Conservation (phyloP, 352 stramenopile species). For the Saprolegnia parasitica region DNA sequence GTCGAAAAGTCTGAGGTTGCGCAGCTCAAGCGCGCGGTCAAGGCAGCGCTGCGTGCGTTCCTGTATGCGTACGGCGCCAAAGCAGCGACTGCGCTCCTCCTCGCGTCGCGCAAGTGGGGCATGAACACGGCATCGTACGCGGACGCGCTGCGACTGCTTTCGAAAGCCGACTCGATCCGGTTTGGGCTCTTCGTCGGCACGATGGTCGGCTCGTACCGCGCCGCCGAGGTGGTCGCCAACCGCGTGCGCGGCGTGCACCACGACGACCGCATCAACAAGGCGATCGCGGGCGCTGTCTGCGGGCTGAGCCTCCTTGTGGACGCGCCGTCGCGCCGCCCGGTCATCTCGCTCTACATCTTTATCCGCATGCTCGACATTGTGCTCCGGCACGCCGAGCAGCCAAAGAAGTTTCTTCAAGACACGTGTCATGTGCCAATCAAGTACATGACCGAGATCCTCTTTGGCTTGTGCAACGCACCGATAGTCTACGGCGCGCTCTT, state of each 20-base stretch:
- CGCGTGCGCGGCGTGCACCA: slow-evolving; percentile 38
- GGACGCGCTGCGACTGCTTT: slow-evolving; percentile 60
- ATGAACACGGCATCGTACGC: slow-evolving; percentile 69
- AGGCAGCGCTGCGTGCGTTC: slow-evolving; percentile 48
- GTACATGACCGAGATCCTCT: slow-evolving; percentile 70
- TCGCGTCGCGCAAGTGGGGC: slow-evolving; percentile 77
- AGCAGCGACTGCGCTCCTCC: slow-evolving; percentile 68
- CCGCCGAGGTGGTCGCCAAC: slow-evolving; percentile 54
- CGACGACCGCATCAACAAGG: slow-evolving; percentile 52
- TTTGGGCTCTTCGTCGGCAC: slow-evolving; percentile 74
- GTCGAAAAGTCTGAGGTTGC: slow-evolving; percentile 35
- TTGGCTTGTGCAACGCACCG: slow-evolving; percentile 63
- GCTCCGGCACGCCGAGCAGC: slow-evolving; percentile 56
- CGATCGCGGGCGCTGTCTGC: slow-evolving; percentile 55
- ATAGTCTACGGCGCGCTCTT: slow-evolving; percentile 81
- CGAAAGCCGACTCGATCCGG: slow-evolving; percentile 62
- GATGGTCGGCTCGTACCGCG: slow-evolving; percentile 65
- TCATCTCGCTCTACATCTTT: slow-evolving; percentile 83
- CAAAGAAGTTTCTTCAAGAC: neutral
- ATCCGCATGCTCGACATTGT: slow-evolving; percentile 81
- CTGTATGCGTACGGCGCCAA: slow-evolving; percentile 76
- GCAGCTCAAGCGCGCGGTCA: slow-evolving; percentile 48
- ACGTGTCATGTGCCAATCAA: slow-evolving; percentile 13
- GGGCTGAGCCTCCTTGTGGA: slow-evolving; percentile 70
- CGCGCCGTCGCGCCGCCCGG: slow-evolving; percentile 50